Evolutionary conservation across 2,329 filamentous ascomycete species (phyloP).

Genomic region (Ophiocordyceps camponoti-floridani): DNA sequence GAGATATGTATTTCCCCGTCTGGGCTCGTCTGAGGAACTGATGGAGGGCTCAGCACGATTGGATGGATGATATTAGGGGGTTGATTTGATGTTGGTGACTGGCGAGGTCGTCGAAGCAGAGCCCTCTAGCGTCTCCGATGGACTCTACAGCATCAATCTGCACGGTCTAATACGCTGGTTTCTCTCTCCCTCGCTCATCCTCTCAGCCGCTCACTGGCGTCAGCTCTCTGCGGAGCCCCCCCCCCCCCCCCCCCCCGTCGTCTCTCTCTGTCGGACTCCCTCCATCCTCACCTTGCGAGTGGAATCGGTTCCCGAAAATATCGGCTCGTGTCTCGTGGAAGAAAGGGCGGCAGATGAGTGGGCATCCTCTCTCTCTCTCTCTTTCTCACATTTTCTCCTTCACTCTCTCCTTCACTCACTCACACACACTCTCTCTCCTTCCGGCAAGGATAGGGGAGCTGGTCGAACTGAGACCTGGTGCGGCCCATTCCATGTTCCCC

Average conservation of each 20-base stretch:
- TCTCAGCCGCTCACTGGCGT: too few species aligned
- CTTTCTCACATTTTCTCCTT: neutral
- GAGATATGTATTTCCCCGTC: neutral
- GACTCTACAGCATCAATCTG: too few species aligned
- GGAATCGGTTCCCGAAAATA: too few species aligned
- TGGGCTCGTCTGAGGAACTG: neutral
- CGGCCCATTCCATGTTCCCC: neutral
- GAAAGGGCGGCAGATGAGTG: too few species aligned
- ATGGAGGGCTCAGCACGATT: neutral
- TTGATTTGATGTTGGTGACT: neutral
- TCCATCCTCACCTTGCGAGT: too few species aligned
- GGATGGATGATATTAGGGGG: neutral
- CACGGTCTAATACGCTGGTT: too few species aligned
- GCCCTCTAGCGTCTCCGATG: neutral
- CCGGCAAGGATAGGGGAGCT: neutral
- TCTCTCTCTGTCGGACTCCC: too few species aligned
- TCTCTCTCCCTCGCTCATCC: too few species aligned
- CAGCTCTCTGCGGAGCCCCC: neutral
- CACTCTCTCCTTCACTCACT: neutral
- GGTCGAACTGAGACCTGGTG: constrained; percentile 1
- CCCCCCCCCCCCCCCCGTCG: too few species aligned
- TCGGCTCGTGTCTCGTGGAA: too few species aligned
- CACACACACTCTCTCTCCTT: neutral
- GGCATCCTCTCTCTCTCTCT: too few species aligned
- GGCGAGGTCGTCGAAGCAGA: neutral